Evolutionary conservation across 805 yeast genomes (phyloP).

Genomic region (Candida sphagnicola): DNA sequence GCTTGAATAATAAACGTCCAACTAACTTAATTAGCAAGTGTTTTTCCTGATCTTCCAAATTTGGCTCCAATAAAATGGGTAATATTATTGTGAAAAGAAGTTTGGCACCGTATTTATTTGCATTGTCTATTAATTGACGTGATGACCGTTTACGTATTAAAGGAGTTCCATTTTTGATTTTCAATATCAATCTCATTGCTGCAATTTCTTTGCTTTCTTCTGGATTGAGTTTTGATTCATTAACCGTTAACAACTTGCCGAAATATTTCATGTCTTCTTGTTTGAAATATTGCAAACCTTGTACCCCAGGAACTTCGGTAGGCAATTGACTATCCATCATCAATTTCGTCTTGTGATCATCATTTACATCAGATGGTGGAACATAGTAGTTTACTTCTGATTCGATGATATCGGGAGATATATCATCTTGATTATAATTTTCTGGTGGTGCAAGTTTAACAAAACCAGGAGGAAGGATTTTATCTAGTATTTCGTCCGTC

Average conservation of each 20-base stretch:
- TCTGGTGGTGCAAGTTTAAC: slow-evolving; percentile 41
- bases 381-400: slow-evolving; percentile 38
- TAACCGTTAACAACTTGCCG: slow-evolving; percentile 44
- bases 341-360: slow-evolving; percentile 15
- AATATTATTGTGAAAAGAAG: slow-evolving; percentile 65
- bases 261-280: slow-evolving; percentile 71
- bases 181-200: slow-evolving; percentile 60
- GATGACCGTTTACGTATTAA: slow-evolving; percentile 63
- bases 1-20: slow-evolving; percentile 61
- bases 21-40: slow-evolving; percentile 75
- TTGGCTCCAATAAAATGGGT: slow-evolving; percentile 69
- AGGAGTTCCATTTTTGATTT: slow-evolving; percentile 77
- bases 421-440: slow-evolving; percentile 31
- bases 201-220: slow-evolving; percentile 58
- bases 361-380: slow-evolving; percentile 44
- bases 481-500: slow-evolving; percentile 44
- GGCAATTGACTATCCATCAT: slow-evolving; percentile 28
- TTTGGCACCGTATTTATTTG: slow-evolving; percentile 65
- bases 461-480: slow-evolving; percentile 52
- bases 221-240: slow-evolving; percentile 17
- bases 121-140: slow-evolving; percentile 60
- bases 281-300: slow-evolving; percentile 64
- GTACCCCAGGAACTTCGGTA: slow-evolving; percentile 59
- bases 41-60: slow-evolving; percentile 76
- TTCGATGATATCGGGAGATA: slow-evolving; percentile 31